These are phyloP conservation scores for Neurospora sp. DNA, from an alignment of 495 filamentous ascomycete species.

Conservation along the genomic window DNA sequence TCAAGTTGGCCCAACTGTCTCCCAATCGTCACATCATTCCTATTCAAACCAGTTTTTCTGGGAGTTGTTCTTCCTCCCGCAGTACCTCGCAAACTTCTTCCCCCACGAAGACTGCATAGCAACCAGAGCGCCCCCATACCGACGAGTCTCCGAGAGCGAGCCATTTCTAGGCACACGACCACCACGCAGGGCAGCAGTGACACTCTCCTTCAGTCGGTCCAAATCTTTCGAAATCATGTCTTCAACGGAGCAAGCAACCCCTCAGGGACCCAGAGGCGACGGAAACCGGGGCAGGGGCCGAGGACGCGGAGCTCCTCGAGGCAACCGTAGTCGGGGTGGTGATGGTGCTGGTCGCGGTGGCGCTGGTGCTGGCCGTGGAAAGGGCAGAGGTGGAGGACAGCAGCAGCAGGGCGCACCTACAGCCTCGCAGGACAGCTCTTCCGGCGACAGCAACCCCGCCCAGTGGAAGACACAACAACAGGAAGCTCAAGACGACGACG, in stretches of 20 bases:
- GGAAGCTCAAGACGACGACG: constrained; percentile 42
- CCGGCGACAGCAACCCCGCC: background rate
- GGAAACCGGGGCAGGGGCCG: constrained; percentile 28
- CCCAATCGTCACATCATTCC: background rate
- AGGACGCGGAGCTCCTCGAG: constrained; percentile 19
- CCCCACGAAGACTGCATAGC: background rate
- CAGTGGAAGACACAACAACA: constrained; percentile 5
- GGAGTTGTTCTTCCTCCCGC: background rate
- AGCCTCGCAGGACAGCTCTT: background rate
- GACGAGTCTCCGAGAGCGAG: background rate
- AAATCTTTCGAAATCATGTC: constrained; percentile 6
- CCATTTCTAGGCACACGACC: background rate
- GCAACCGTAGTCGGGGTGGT: constrained; percentile 5
- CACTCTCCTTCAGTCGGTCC: background rate
- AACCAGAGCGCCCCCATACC: background rate
- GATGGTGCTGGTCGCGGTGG: constrained; percentile 8
- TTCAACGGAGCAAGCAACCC: constrained; percentile 10
- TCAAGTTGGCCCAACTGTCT: background rate
- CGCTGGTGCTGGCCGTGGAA: constrained; percentile 8
- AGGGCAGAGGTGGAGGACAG: constrained; percentile 6
- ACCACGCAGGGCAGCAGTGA: background rate
- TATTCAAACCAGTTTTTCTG: background rate
- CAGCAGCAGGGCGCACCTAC: background rate
- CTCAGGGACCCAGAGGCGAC: constrained; percentile 21
- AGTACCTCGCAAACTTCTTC: background rate